Percentiles rank a stretch among this genome's conserved stretches.
Conservation (phyloP, 78 protist genomes). For the Neovahlkampfia damariscottae region DNA sequence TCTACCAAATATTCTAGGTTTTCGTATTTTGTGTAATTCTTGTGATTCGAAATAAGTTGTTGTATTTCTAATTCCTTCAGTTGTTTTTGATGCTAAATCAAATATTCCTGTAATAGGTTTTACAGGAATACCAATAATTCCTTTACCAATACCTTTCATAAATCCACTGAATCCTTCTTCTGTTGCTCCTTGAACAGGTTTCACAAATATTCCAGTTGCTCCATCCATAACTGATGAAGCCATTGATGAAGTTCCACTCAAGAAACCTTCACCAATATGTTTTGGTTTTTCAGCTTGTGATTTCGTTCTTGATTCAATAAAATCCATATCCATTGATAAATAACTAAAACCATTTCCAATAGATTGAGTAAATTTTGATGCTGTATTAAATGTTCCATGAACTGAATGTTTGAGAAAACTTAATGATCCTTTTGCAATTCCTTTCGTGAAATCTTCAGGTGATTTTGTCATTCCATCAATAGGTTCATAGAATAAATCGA, state of each 20-base stretch:
- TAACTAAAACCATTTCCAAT: constrained; percentile 11
- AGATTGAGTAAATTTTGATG: neutral
- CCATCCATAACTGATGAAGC: constrained; percentile 36
- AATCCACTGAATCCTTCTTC: constrained; percentile 55
- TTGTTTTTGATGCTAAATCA: constrained; percentile 41
- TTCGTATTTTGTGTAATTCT: neutral
- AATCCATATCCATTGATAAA: constrained; percentile 11
- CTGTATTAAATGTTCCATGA: neutral
- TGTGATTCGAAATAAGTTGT: neutral
- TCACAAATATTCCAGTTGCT: constrained; percentile 59
- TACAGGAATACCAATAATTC: constrained; percentile 57
- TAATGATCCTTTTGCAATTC: constrained; percentile 35
- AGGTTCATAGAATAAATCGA: constrained; percentile 73
- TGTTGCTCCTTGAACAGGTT: constrained; percentile 57
- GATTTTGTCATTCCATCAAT: constrained; percentile 42
- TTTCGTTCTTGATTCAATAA: neutral
- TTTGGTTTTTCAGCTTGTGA: neutral
- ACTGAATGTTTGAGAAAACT: constrained; percentile 2
- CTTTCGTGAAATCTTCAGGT: constrained; percentile 54
- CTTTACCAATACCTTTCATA: constrained; percentile 65
- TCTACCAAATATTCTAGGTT: neutral
- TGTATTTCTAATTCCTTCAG: constrained; percentile 58
- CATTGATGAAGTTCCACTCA: constrained; percentile 2
- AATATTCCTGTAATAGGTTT: constrained; percentile 74
- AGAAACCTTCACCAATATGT: constrained; percentile 23